A percentile compares a stretch with the other conserved stretches of the same genome.
Evolutionary conservation across 148 eudicot species (phyloP).

Genomic region (Pharnaceum exiguum): DNA sequence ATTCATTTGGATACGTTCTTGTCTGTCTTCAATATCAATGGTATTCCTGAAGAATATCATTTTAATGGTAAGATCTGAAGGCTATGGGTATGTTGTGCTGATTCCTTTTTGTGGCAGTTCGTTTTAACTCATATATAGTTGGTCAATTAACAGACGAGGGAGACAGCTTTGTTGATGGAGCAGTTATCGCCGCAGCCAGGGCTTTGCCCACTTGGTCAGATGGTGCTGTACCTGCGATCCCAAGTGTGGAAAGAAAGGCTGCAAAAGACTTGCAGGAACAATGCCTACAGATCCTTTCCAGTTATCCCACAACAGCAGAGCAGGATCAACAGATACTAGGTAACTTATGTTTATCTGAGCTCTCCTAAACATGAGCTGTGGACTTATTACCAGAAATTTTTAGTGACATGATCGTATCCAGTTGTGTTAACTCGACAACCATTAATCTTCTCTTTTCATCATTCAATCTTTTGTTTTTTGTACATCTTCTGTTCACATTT

Average conservation of each 20-base stretch:
- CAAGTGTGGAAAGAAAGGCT: conserved; percentile 83
- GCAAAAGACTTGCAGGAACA: conserved; percentile 85
- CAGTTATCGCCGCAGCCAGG: conserved; percentile 91
- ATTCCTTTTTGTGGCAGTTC: neutral
- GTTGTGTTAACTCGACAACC: too few relatives aligned
- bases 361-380: too few relatives aligned
- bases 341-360: too few relatives aligned
- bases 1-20: conserved; percentile 90
- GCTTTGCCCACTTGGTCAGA: conserved; percentile 93
- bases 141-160: conserved; percentile 47
- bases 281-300: conserved; percentile 69
- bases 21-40: conserved; percentile 93
- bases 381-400: too few relatives aligned
- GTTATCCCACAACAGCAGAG: conserved; percentile 62
- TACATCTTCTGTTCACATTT: too few relatives aligned
- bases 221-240: conserved; percentile 74
- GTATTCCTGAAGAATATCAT: conserved; percentile 77
- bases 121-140: conserved; percentile 16
- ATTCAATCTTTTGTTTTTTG: too few relatives aligned
- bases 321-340: conserved; percentile 82
- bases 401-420: too few relatives aligned
- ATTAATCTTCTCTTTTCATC: too few relatives aligned
- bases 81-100: neutral
- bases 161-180: conserved; percentile 82
- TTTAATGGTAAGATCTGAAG: conserved; percentile 49